Evolutionary conservation across 768 basidiomycete species (phyloP), one percentile per base, ranked within the genome.

Genomic region (Termitomyces sp.): DNA sequence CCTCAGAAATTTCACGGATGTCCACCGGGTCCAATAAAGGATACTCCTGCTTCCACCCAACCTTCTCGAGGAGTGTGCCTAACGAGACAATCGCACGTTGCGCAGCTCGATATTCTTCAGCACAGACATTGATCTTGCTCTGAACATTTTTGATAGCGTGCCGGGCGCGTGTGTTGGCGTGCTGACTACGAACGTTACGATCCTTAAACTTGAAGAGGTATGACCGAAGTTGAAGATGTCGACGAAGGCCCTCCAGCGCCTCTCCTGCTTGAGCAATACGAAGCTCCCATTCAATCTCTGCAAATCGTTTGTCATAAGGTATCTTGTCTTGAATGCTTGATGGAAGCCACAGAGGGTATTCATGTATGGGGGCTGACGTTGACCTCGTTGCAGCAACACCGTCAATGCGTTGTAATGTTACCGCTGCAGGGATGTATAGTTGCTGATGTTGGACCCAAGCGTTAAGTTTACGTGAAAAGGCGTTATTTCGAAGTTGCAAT

Each of bases 381-480:
- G 50, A 39, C 7, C 40, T 50, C 31, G 23, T 49, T 35, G n/a
- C 16, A 25, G 27, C 7, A 41, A 40, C 9, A 51, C 32, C 10
- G 25, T 23, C 36, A n/a, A 38, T 38, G 16, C 36, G 12, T 3
- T 9, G 36, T 18, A 39, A 20, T 20, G 38, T 18, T n/a, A 44
- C 43, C 2, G 53, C 22, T 2, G 16, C 29, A 13, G 60, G 57
- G 18, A 63, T 63, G 23, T 63, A 63, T 6, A 56, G 29, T 18
- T 60, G 54, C 35, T 63, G 62, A 3, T 5, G 15, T 9, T 40
- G 10, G 10, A 11, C 20, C 39, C 39, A 40, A 2, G 11, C 9
- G 5, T 9, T 40, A 20, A 40, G 39, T 12, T 40, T 40, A 1
- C 52, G 54, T 9, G 23, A 38, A 0, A 63, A 47, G 10, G 46